Conservation (phyloP, 495 filamentous ascomycete species). For the Penicillium macrosclerotiorum region DNA sequence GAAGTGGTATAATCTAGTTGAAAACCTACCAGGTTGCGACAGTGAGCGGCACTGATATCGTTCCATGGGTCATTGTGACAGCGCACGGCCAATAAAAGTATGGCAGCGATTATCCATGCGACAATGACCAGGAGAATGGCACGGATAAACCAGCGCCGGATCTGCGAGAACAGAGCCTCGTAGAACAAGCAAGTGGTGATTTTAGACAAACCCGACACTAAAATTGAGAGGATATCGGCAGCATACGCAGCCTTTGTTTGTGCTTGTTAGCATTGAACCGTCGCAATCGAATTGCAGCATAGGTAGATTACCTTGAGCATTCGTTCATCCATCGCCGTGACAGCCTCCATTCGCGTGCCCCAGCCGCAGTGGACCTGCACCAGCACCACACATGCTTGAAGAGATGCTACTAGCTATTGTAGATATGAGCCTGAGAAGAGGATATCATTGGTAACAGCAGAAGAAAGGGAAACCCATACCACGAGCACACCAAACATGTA, state of each 20-base stretch:
- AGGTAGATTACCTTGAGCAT: constrained; percentile 25
- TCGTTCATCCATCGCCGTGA: not conserved
- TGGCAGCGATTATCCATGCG: constrained; percentile 13
- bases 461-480: constrained; percentile 10
- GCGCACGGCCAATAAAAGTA: constrained; percentile 14
- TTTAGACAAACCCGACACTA: constrained; percentile 19
- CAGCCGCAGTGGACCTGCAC: constrained; percentile 19
- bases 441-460: not conserved
- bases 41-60: constrained; percentile 11
- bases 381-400: constrained; percentile 9
- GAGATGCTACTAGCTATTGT: constrained; percentile 13
- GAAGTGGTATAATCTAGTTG: not conserved
- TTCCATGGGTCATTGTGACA: constrained; percentile 8
- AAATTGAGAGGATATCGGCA: constrained; percentile 20
- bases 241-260: constrained; percentile 13
- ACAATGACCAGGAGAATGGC: constrained; percentile 8
- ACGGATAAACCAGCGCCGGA: constrained; percentile 1
- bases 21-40: constrained; percentile 13
- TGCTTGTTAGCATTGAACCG: not conserved
- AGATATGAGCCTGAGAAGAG: too few species aligned
- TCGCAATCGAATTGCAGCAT: not conserved
- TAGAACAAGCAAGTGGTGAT: constrained; percentile 14
- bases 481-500: constrained; percentile 19
- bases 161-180: constrained; percentile 10
- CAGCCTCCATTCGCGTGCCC: constrained; percentile 11